Percentiles rank a stretch among this genome's conserved stretches.
Evolutionary conservation across 1,284 basidiomycete genomes (phyloP).

Genomic region (Mycena sp.): DNA sequence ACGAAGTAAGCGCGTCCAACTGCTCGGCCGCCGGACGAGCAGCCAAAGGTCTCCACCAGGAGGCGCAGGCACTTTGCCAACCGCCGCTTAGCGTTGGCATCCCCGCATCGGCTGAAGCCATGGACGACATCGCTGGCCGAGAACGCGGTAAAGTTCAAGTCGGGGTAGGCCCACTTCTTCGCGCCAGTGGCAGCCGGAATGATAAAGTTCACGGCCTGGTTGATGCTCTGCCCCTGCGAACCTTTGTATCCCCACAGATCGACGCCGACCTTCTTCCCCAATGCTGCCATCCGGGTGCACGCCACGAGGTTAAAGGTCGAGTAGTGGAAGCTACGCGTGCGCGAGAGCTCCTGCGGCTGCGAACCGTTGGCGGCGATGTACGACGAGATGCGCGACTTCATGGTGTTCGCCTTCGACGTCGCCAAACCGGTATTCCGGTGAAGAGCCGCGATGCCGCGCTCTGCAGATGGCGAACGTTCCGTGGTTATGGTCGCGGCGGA

Average conservation of each 20-base stretch:
- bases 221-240: constrained; percentile 20
- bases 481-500: constrained; percentile 23
- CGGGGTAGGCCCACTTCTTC: constrained; percentile 6
- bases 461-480: constrained; percentile 23
- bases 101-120: constrained; percentile 16
- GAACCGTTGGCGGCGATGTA: constrained; percentile 21
- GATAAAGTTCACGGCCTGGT: constrained; percentile 16
- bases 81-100: no score
- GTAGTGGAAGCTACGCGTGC: constrained; percentile 26
- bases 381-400: constrained; percentile 11
- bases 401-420: background rate
- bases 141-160: constrained; percentile 13
- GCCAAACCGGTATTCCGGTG: constrained; percentile 7
- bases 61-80: constrained; percentile 6
- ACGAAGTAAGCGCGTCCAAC: no score
- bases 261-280: constrained; percentile 22
- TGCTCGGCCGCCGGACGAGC: constrained; percentile 20
- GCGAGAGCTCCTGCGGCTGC: constrained; percentile 19
- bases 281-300: constrained; percentile 18
- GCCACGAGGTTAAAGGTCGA: constrained; percentile 22
- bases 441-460: constrained; percentile 23
- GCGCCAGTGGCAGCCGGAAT: constrained; percentile 15
- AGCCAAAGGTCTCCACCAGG: constrained; percentile 19
- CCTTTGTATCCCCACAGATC: constrained; percentile 24
- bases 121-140: constrained; percentile 20